Percentiles rank a stretch among this genome's conserved stretches.
These are phyloP conservation scores for Colletotrichum sp. DNA, from an alignment of 2,329 filamentous ascomycete genomes.

Conservation along the genomic window DNA sequence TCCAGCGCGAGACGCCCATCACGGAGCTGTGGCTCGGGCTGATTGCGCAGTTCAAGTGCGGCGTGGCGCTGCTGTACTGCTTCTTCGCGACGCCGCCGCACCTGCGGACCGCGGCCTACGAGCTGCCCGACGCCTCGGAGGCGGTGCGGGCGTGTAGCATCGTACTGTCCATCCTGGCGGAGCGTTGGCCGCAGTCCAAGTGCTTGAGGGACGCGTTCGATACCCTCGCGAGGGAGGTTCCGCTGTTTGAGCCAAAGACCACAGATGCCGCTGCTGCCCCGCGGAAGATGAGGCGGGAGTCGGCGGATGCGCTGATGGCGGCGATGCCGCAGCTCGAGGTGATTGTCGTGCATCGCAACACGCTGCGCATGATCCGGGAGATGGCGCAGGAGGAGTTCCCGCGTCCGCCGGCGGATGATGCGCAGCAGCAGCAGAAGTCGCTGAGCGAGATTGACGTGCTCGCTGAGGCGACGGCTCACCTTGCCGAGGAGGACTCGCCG, in stretches of 20 bases:
- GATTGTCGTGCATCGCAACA: not conserved
- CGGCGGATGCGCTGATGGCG: not conserved
- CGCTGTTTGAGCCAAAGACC: not conserved
- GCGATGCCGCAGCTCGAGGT: not conserved
- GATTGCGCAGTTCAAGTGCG: conserved; percentile 36
- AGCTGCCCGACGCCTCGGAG: conserved; percentile 33
- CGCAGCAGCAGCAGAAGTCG: not conserved
- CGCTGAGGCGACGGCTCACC: not conserved
- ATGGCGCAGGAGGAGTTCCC: not conserved
- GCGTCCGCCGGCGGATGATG: not conserved
- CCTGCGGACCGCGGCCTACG: conserved; percentile 31
- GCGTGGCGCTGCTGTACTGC: conserved; percentile 39
- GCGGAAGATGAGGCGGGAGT: not conserved
- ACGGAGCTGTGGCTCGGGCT: conserved; percentile 31
- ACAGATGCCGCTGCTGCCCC: not conserved
- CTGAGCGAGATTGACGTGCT: not conserved
- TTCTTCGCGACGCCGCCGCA: conserved; percentile 37
- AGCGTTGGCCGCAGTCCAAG: conserved; percentile 38
- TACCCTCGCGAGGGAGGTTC: conserved; percentile 30
- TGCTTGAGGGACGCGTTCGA: conserved; percentile 39
- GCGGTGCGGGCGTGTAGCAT: conserved; percentile 39
- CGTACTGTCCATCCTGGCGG: conserved; percentile 38
- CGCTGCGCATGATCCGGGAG: not conserved
- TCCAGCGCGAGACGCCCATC: conserved; percentile 30
- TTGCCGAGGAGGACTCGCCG: not conserved